Evolutionary conservation across 306 rosid species (phyloP).

Genomic region (Cajanus cajan): DNA sequence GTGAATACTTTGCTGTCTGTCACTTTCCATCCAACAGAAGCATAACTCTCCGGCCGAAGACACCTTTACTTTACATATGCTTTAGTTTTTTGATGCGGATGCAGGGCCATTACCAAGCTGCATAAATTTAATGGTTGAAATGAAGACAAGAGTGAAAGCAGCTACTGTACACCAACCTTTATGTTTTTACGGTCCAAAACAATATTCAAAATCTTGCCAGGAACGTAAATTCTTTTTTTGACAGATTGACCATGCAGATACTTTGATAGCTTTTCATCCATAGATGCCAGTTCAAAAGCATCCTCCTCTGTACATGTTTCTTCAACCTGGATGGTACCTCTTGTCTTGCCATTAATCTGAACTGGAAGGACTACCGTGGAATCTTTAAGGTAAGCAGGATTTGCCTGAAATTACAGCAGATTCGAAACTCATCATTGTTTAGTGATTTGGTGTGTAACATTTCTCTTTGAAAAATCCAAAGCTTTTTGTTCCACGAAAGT

Average conservation of each 20-base stretch:
- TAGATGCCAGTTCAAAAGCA: slow-evolving; percentile 64
- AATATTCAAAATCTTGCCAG: slow-evolving; percentile 84
- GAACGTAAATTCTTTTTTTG: slow-evolving; percentile 77
- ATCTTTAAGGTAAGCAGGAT: slow-evolving; percentile 73
- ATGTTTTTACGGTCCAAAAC: slow-evolving; percentile 69
- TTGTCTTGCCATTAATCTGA: slow-evolving; percentile 93
- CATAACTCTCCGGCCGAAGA: background rate
- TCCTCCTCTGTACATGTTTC: slow-evolving; percentile 84
- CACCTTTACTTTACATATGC: background rate
- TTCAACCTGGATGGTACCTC: slow-evolving; percentile 90
- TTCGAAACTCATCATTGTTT: background rate
- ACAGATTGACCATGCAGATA: slow-evolving; percentile 63
- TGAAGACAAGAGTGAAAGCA: background rate
- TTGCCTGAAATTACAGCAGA: slow-evolving; percentile 52
- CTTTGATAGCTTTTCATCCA: slow-evolving; percentile 78
- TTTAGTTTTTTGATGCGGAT: background rate
- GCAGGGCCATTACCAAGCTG: slow-evolving; percentile 11
- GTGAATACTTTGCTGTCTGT: background rate
- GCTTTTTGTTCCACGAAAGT: background rate
- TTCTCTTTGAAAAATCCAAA: background rate
- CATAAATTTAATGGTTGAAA: slow-evolving; percentile 13
- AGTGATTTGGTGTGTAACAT: background rate
- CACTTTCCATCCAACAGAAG: slow-evolving; percentile 5
- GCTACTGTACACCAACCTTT: slow-evolving; percentile 50
- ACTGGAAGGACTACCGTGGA: slow-evolving; percentile 73